Evolutionary conservation across 75 land plant species (phyloP).

Genomic region (Selaginella moellendorffii): DNA sequence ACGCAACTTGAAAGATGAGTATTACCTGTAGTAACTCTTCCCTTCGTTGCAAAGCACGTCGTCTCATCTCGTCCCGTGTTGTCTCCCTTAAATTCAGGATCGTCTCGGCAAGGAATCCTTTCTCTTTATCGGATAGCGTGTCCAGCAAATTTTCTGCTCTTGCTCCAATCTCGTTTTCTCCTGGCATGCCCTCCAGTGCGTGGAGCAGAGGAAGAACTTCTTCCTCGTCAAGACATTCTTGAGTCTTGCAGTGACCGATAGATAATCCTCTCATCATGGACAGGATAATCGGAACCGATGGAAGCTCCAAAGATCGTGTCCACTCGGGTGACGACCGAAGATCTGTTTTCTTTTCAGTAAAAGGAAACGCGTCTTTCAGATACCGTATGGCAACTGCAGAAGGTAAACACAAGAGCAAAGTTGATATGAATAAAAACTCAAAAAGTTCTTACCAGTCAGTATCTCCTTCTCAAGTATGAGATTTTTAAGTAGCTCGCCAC

Average conservation of each 20-base stretch:
- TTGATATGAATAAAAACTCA: neutral
- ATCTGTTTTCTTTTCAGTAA: constrained; percentile 41
- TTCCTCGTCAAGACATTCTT: constrained; percentile 57
- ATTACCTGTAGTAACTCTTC: constrained; percentile 78
- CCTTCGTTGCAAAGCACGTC: constrained; percentile 66
- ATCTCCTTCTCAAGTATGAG: constrained; percentile 81
- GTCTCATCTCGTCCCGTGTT: constrained; percentile 84
- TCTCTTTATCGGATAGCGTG: constrained; percentile 77
- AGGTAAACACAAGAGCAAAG: neutral
- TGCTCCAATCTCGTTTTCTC: constrained; percentile 93
- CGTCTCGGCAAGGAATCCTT: constrained; percentile 69
- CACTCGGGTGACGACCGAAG: constrained; percentile 59
- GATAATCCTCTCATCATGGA: constrained; percentile 81
- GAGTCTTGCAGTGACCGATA: constrained; percentile 67
- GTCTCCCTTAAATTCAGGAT: constrained; percentile 57
- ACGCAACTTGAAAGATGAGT: too few species aligned
- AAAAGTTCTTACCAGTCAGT: constrained; percentile 21
- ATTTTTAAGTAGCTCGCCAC: constrained; percentile 82
- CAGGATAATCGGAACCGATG: constrained; percentile 86
- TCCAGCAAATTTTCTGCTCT: constrained; percentile 88
- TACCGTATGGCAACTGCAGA: constrained; percentile 47
- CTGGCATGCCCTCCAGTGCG: constrained; percentile 90
- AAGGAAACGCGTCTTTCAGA: constrained; percentile 51
- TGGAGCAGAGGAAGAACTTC: constrained; percentile 72
- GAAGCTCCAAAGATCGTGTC: constrained; percentile 49